These are phyloP conservation scores for Pulveroboletus sp. DNA, from an alignment of 768 basidiomycete species.

Conservation along the genomic window DNA sequence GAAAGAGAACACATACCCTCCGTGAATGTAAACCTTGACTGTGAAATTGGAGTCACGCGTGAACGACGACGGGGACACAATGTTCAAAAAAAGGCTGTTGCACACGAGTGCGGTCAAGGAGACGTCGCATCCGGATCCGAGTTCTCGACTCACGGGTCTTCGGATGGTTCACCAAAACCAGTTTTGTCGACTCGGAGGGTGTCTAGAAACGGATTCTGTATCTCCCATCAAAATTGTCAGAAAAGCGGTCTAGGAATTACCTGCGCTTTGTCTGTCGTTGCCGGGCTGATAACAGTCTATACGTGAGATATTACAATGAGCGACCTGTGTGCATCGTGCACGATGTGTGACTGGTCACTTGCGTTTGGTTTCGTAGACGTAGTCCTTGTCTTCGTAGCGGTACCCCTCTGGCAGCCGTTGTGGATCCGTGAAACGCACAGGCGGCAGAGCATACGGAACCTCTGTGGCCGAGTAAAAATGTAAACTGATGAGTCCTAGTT, in stretches of 20 bases:
- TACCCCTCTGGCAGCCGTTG: conserved; percentile 48
- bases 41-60: conserved; percentile 45
- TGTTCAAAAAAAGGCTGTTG: conserved; percentile 59
- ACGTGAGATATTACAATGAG: not conserved
- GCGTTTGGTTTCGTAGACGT: conserved; percentile 56
- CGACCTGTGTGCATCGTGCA: not conserved
- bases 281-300: conserved; percentile 57
- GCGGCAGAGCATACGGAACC: conserved; percentile 68
- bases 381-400: conserved; percentile 56
- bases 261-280: conserved; percentile 60
- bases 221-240: not conserved
- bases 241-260: conserved; percentile 23
- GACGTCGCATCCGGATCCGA: not conserved
- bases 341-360: conserved; percentile 18
- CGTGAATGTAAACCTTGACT: conserved; percentile 74
- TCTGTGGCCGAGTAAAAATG: conserved; percentile 38
- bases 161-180: conserved; percentile 61
- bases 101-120: not conserved
- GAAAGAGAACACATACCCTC: conserved; percentile 44
- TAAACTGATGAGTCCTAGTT: too few species aligned
- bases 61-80: conserved; percentile 49
- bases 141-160: conserved; percentile 50
- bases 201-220: conserved; percentile 28
- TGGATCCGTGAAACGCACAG: conserved; percentile 61
- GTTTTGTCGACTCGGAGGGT: conserved; percentile 53